Conservation (phyloP, 495 filamentous ascomycete genomes). For the Neurospora sp. region DNA sequence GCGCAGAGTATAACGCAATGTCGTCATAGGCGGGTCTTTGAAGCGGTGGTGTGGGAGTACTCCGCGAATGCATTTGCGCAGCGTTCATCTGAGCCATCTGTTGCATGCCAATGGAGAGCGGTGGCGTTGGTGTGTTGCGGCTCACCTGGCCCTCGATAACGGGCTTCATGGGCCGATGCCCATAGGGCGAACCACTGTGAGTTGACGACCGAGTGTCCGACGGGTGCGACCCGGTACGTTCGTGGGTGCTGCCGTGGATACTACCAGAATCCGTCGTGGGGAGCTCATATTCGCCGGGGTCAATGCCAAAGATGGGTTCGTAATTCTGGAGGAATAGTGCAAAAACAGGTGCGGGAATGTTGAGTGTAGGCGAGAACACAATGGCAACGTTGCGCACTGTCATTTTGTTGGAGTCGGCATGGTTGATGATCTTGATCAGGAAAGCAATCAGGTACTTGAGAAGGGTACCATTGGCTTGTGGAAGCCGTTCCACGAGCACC, state of each 20-base stretch:
- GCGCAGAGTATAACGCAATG: neutral
- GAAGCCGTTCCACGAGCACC: slow-evolving; percentile 73
- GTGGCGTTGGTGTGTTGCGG: slow-evolving; percentile 35
- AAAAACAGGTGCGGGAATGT: slow-evolving; percentile 92
- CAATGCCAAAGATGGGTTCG: slow-evolving; percentile 69
- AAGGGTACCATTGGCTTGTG: slow-evolving; percentile 66
- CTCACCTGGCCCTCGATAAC: slow-evolving; percentile 21
- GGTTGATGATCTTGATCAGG: slow-evolving; percentile 79
- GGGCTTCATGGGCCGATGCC: slow-evolving; percentile 34
- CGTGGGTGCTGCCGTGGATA: slow-evolving; percentile 9
- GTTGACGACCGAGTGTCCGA: slow-evolving; percentile 31
- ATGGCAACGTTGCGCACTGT: slow-evolving; percentile 95
- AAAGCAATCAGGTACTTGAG: slow-evolving; percentile 76
- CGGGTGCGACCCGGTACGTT: slow-evolving; percentile 18
- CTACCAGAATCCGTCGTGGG: slow-evolving; percentile 19
- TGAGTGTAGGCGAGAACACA: slow-evolving; percentile 95
- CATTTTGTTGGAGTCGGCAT: slow-evolving; percentile 93
- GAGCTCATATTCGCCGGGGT: slow-evolving; percentile 47
- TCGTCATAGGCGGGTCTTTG: slow-evolving; percentile 16
- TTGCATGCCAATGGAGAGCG: slow-evolving; percentile 22
- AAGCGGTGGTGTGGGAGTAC: slow-evolving; percentile 34
- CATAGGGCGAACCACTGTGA: slow-evolving; percentile 31
- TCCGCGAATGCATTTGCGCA: slow-evolving; percentile 22
- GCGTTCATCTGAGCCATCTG: slow-evolving; percentile 28
- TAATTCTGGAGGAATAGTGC: slow-evolving; percentile 89